Percentiles rank a stretch among this genome's conserved stretches.
These are phyloP conservation scores for Mortierella hygrophila DNA, from an alignment of 192 early-diverging fungal genomes.

Conservation along the genomic window DNA sequence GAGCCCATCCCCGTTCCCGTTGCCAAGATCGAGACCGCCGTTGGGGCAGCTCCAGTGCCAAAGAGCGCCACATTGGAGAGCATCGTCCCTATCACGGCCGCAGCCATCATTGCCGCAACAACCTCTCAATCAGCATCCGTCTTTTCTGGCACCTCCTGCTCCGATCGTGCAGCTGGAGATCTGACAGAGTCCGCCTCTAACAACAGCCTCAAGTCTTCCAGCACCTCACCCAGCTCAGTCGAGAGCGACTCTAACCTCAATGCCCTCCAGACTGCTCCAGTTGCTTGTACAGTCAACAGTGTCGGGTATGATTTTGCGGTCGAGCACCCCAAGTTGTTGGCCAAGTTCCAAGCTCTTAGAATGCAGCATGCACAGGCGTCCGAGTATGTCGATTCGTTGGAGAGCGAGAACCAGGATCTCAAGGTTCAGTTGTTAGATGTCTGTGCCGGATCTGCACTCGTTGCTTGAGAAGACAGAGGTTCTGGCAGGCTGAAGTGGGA, in stretches of 20 bases:
- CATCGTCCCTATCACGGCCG: slow-evolving; percentile 29
- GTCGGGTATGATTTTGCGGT: slow-evolving; percentile 43
- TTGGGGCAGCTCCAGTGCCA: background rate
- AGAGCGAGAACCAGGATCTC: slow-evolving; percentile 45
- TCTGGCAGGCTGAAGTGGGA: background rate
- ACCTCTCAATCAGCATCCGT: slow-evolving; percentile 7
- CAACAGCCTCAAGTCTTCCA: slow-evolving; percentile 15
- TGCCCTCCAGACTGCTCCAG: background rate
- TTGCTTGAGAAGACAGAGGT: background rate
- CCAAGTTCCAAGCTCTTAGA: slow-evolving; percentile 41
- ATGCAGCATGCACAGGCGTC: slow-evolving; percentile 45
- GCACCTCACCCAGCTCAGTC: background rate
- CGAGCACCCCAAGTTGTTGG: slow-evolving; percentile 42
- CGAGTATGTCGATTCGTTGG: slow-evolving; percentile 49
- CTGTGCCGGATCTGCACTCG: background rate
- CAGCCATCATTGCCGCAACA: slow-evolving; percentile 27
- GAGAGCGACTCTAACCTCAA: background rate
- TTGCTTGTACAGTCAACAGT: slow-evolving; percentile 19
- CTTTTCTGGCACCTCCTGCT: background rate
- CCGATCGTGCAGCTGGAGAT: background rate
- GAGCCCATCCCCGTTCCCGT: too few relatives aligned
- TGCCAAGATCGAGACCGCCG: background rate
- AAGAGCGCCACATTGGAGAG: slow-evolving; percentile 12
- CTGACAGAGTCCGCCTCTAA: slow-evolving; percentile 2
- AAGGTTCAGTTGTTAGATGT: slow-evolving; percentile 44